Conservation (phyloP, 1,284 basidiomycete species). For the Pyrrhoderma noxium region DNA sequence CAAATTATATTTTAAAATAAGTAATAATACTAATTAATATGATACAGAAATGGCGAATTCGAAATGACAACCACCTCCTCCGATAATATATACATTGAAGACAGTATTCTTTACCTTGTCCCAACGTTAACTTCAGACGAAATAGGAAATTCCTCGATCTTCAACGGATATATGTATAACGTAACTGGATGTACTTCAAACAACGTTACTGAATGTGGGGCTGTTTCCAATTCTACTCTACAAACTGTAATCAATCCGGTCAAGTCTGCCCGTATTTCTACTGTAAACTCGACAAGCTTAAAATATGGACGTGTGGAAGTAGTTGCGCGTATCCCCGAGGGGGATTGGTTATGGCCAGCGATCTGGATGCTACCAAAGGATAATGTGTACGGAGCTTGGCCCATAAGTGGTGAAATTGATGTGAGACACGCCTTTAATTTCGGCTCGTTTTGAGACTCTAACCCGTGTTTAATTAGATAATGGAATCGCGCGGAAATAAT, state of each 20-base stretch:
- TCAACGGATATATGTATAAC: constrained; percentile 58
- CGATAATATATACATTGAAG: constrained; percentile 63
- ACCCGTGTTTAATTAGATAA: constrained; percentile 26
- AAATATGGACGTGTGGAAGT: constrained; percentile 71
- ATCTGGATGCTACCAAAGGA: constrained; percentile 77
- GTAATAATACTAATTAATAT: neutral
- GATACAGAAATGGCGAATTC: constrained; percentile 65
- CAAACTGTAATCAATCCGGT: constrained; percentile 64
- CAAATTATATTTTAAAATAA: constrained; percentile 28
- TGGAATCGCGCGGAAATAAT: constrained; percentile 23
- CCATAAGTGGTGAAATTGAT: constrained; percentile 35
- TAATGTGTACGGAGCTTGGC: constrained; percentile 69
- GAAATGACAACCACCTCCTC: constrained; percentile 64
- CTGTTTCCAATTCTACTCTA: constrained; percentile 30
- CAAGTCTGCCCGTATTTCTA: constrained; percentile 67
- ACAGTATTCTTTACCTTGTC: constrained; percentile 70
- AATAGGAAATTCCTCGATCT: constrained; percentile 47
- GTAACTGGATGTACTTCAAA: constrained; percentile 57
- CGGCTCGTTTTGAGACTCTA: neutral
- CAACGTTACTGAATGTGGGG: constrained; percentile 39
- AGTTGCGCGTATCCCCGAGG: constrained; percentile 52
- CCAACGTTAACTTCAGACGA: constrained; percentile 72
- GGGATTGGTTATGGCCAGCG: constrained; percentile 78
- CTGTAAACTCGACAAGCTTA: constrained; percentile 53
- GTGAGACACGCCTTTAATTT: constrained; percentile 27